Conservation (phyloP, 345 rosid species). For the Hibiscus trionum region DNA sequence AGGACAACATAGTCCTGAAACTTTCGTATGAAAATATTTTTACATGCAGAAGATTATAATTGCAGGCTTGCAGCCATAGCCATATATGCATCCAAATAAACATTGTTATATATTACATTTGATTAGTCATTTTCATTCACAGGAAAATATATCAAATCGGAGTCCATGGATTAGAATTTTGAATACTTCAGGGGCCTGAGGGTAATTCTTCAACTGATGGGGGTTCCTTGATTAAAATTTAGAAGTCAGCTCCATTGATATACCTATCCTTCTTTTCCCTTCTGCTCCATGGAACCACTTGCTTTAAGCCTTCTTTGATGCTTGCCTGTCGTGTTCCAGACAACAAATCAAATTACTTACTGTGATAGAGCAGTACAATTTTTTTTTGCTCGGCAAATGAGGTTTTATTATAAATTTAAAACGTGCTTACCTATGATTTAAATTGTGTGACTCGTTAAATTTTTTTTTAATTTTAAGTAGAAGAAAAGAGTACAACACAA, state of each 20-base stretch:
- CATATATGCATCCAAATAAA: not conserved
- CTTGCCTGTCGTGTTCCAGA: conserved; percentile 34
- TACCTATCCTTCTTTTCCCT: conserved; percentile 36
- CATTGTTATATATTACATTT: not conserved
- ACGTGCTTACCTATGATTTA: too few relatives aligned
- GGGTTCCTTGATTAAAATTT: not conserved
- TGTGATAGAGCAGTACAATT: too few relatives aligned
- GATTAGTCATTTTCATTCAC: conserved; percentile 14
- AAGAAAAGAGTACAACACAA: too few relatives aligned
- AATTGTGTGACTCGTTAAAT: too few relatives aligned
- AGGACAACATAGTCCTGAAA: not conserved
- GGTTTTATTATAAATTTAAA: too few relatives aligned
- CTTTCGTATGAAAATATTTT: not conserved
- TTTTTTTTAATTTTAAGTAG: too few relatives aligned
- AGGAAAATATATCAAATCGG: not conserved
- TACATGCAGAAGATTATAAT: not conserved
- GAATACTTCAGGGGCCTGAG: not conserved
- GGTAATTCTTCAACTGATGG: not conserved
- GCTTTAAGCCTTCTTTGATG: conserved; percentile 61
- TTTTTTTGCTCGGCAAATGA: too few relatives aligned
- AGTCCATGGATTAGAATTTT: not conserved
- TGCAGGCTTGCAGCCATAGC: not conserved
- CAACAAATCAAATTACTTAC: not conserved
- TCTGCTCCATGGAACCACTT: conserved; percentile 53
- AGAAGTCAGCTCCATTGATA: conserved; percentile 17